These are phyloP conservation scores for Kuraishia piskuri DNA, from an alignment of 805 yeast species.

Conservation along the genomic window DNA sequence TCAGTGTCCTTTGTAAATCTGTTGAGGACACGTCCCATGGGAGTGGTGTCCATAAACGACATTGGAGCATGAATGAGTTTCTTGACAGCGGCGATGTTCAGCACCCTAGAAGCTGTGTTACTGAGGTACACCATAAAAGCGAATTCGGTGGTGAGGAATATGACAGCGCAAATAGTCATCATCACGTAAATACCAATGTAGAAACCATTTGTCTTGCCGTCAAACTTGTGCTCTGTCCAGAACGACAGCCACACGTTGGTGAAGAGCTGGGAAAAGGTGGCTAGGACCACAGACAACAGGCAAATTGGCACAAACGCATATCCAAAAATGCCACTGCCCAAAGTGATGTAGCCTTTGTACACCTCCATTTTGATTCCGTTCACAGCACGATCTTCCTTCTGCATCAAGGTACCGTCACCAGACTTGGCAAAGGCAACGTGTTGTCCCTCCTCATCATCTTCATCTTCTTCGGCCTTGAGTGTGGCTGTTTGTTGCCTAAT, in stretches of 20 bases:
- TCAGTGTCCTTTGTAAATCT: constrained; percentile 87
- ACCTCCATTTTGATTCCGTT: constrained; percentile 42
- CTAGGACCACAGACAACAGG: constrained; percentile 17
- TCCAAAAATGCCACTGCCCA: constrained; percentile 46
- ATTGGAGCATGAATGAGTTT: constrained; percentile 69
- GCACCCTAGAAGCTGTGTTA: constrained; percentile 42
- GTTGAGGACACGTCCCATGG: constrained; percentile 79
- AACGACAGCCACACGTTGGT: constrained; percentile 76
- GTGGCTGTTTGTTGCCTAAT: constrained; percentile 14
- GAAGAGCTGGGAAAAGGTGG: constrained; percentile 43
- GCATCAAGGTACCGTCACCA: constrained; percentile 29
- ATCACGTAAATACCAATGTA: constrained; percentile 72
- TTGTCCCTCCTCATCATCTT: constrained; percentile 8
- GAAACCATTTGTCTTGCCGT: constrained; percentile 35
- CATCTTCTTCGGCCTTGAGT: constrained; percentile 9
- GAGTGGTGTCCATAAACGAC: constrained; percentile 78
- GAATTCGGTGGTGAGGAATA: constrained; percentile 34
- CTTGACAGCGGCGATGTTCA: constrained; percentile 55
- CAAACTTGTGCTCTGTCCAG: constrained; percentile 60
- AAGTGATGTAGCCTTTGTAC: constrained; percentile 38
- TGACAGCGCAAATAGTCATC: constrained; percentile 41
- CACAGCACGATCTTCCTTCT: constrained; percentile 50
- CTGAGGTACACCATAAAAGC: constrained; percentile 38
- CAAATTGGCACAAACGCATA: constrained; percentile 20
- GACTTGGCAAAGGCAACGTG: constrained; percentile 39